Conservation (phyloP, 768 basidiomycete species). For the Psilocybe cyanescens region DNA sequence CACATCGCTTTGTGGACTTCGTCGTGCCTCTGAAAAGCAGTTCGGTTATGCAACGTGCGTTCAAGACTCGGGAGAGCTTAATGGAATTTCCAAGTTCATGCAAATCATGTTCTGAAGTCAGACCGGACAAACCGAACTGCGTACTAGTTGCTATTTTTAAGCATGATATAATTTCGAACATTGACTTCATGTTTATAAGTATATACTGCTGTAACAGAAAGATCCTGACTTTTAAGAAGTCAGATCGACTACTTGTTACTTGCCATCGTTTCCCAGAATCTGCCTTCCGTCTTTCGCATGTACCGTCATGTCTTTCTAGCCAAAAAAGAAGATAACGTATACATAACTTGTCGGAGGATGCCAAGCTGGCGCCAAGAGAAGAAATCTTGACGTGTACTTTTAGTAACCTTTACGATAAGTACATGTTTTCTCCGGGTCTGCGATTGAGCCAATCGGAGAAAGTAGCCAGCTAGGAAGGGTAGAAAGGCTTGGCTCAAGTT, state of each 20-base stretch:
- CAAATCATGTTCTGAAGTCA: neutral
- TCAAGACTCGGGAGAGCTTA: neutral
- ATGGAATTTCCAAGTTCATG: neutral
- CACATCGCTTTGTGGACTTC: too few relatives aligned
- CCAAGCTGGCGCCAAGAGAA: neutral
- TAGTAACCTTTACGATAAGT: slow-evolving; percentile 1
- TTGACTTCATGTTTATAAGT: neutral
- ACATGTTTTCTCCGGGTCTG: neutral
- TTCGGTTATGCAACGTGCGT: neutral
- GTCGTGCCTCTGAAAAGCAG: neutral
- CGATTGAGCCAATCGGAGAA: neutral
- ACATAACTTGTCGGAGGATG: neutral
- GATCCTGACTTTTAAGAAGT: neutral
- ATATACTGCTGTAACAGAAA: neutral
- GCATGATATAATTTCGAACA: neutral
- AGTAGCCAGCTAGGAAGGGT: neutral
- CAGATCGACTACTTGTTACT: neutral
- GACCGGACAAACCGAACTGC: neutral
- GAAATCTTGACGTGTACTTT: slow-evolving; percentile 1
- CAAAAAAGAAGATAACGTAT: neutral
- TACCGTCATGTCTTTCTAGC: neutral
- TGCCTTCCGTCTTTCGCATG: neutral
- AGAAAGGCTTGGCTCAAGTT: neutral
- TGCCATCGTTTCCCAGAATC: neutral
- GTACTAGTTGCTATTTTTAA: neutral